Evolutionary conservation across 305 asterid genomes (phyloP), one percentile per base, ranked within the genome.

Genomic region (Fraxinus dipetala): DNA sequence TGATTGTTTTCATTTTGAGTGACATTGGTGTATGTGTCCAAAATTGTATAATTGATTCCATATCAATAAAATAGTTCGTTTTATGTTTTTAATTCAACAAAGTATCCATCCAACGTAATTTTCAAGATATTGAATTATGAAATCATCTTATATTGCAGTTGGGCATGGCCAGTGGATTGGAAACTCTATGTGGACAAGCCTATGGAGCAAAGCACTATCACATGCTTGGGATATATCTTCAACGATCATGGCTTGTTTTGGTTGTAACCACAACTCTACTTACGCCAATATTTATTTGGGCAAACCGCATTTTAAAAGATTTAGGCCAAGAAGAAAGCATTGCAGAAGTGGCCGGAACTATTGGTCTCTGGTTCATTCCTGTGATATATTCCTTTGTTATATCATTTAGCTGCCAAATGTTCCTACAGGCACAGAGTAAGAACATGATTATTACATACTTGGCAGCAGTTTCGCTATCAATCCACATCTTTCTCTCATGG

Each of bases 101-200:
- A 31, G 34, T 34, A 34, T 35, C 40, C 6, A 34, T 34, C 36
- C 36, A 34, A 5, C 0, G 4, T 40, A 40, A 10, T 40, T 40
- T 40, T 9, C 45, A 38, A 38, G 45, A 26, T 26, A 9, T 0
- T 2, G 48, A 40, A 2, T 1, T 63, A 24, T 6, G 72, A 63
- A 8, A 63, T 24, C 34, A 26, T 63, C 0, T 2, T 10, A 24
- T 10, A 30, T 26, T 48, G 87, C 89, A 93, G 98, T 78, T 92
- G 76, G 98, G 98, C 13, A 87, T 84, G 85, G 94, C 97, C 1
- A 93, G 92, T 82, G 97, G 97, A 80, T 83, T 91, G 80, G 97
- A 92, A 87, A 93, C 97, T 6, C 81, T 92, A 0, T 92, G 95
- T 78, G 97, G 98, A 51, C 98, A 93, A 80, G 92, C 98, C 16